Percentiles rank a stretch among this genome's conserved stretches.
Evolutionary conservation across 2,329 filamentous ascomycete genomes (phyloP).

Genomic region (Stachybotrys chlorohalonatus): DNA sequence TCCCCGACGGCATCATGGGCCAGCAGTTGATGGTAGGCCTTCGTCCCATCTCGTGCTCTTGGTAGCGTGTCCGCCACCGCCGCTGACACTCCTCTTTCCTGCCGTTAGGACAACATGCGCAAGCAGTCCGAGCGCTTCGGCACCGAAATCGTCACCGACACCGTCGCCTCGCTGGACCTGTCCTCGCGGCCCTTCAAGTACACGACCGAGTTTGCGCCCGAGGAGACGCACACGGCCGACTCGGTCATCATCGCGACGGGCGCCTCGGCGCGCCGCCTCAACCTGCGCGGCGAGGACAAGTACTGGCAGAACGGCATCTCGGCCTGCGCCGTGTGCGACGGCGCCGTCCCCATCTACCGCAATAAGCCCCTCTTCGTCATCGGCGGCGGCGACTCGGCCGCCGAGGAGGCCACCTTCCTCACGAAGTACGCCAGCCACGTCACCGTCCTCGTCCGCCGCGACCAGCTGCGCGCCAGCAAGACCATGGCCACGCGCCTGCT

Average conservation of each 20-base stretch:
- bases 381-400: slow-evolving; percentile 91
- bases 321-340: slow-evolving; percentile 95
- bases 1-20: slow-evolving; percentile 82
- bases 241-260: slow-evolving; percentile 91
- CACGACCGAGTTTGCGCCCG: slow-evolving; percentile 82
- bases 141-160: slow-evolving; percentile 88
- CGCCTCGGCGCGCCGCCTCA: slow-evolving; percentile 77
- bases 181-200: slow-evolving; percentile 80
- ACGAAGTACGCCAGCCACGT: slow-evolving; percentile 97
- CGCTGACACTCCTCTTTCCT: slow-evolving; percentile 2
- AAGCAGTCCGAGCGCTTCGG: slow-evolving; percentile 86
- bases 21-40: slow-evolving; percentile 67
- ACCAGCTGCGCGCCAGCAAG: slow-evolving; percentile 77
- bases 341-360: slow-evolving; percentile 92
- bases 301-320: slow-evolving; percentile 98
- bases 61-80: neutral
- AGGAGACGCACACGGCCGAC: slow-evolving; percentile 79
- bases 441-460: slow-evolving; percentile 82
- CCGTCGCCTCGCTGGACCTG: slow-evolving; percentile 80
- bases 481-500: slow-evolving; percentile 85
- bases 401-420: slow-evolving; percentile 94
- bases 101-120: slow-evolving; percentile 70
- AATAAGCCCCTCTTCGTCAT: slow-evolving; percentile 95
- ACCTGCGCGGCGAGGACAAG: slow-evolving; percentile 79
- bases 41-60: neutral